Percentiles rank a stretch among this genome's conserved stretches.
Evolutionary conservation across 345 rosid species (phyloP).

Genomic region (Gossypium arboreum): DNA sequence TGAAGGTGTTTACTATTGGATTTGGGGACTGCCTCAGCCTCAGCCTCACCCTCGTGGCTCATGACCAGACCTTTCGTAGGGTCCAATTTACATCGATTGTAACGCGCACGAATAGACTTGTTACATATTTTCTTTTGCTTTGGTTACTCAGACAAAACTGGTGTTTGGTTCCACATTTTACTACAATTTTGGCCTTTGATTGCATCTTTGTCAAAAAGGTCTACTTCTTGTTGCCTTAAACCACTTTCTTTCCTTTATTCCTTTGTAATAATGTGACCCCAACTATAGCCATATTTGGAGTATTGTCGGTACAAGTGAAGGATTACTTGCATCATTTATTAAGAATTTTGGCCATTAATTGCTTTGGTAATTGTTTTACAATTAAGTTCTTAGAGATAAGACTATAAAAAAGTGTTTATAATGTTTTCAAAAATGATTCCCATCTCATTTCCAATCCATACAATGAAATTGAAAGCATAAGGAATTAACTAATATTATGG

Average conservation of each 20-base stretch:
- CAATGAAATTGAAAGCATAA: too few relatives aligned
- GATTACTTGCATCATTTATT: background rate
- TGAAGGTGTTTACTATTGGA: slow-evolving; percentile 15
- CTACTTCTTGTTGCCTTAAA: background rate
- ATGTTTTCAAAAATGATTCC: too few relatives aligned
- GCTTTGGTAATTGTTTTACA: too few relatives aligned
- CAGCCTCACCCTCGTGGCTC: slow-evolving; percentile 2
- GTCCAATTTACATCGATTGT: slow-evolving; percentile 29
- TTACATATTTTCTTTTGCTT: slow-evolving; percentile 10
- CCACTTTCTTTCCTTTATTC: background rate
- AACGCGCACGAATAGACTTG: slow-evolving; percentile 26
- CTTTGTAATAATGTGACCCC: background rate
- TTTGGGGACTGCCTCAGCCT: background rate
- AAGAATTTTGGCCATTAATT: background rate
- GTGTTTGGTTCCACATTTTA: background rate
- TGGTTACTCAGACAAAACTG: background rate
- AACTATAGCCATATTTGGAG: background rate
- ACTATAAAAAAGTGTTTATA: too few relatives aligned
- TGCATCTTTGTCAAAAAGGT: slow-evolving; percentile 3
- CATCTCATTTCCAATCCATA: too few relatives aligned
- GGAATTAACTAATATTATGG: too few relatives aligned
- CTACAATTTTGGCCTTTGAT: background rate
- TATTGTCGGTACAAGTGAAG: background rate
- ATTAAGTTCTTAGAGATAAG: too few relatives aligned
- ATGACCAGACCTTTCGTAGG: slow-evolving; percentile 2